phyloP scores from a whole-genome alignment of 106 monocot species.

The Acorus gramineus region DNA sequence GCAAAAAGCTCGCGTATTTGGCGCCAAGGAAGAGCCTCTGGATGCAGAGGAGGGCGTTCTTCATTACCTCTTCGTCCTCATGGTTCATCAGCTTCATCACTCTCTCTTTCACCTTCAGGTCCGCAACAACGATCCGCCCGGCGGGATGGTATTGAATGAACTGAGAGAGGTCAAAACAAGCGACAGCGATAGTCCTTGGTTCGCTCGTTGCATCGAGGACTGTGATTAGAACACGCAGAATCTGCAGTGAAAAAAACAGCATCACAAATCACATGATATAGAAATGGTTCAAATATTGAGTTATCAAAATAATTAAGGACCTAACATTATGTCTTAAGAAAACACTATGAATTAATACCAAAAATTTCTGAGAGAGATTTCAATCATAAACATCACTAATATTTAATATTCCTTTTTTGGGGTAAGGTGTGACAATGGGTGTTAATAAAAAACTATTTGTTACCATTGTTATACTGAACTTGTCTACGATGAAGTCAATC shows the following conservation, averaged over 20 bases:
- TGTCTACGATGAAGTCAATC: too few relatives aligned
- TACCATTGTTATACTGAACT: too few relatives aligned
- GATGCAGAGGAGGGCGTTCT: conserved; percentile 75
- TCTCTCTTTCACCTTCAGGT: conserved; percentile 81
- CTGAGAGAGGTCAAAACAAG: conserved; percentile 86
- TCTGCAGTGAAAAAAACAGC: conserved; percentile 25
- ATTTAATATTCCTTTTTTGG: too few relatives aligned
- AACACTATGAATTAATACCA: too few relatives aligned
- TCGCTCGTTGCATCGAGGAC: conserved; percentile 84
- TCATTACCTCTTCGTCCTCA: conserved; percentile 80
- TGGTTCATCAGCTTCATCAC: conserved; percentile 97
- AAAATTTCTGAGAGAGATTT: too few relatives aligned
- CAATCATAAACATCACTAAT: too few relatives aligned
- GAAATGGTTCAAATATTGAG: too few relatives aligned
- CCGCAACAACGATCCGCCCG: conserved; percentile 54
- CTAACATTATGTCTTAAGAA: too few relatives aligned
- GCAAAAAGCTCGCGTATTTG: conserved; percentile 89
- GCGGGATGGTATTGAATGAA: conserved; percentile 82
- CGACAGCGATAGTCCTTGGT: conserved; percentile 78
- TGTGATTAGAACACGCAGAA: conserved; percentile 75
- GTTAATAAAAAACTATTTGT: too few relatives aligned
- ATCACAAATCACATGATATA: too few relatives aligned
- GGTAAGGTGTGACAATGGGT: too few relatives aligned
- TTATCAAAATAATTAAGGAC: too few relatives aligned
- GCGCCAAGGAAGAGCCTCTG: conserved; percentile 97